Evolutionary conservation across 208 protist species (phyloP), one percentile per base, ranked within the genome.

Genomic region (Trypanosomatidae sp.): DNA sequence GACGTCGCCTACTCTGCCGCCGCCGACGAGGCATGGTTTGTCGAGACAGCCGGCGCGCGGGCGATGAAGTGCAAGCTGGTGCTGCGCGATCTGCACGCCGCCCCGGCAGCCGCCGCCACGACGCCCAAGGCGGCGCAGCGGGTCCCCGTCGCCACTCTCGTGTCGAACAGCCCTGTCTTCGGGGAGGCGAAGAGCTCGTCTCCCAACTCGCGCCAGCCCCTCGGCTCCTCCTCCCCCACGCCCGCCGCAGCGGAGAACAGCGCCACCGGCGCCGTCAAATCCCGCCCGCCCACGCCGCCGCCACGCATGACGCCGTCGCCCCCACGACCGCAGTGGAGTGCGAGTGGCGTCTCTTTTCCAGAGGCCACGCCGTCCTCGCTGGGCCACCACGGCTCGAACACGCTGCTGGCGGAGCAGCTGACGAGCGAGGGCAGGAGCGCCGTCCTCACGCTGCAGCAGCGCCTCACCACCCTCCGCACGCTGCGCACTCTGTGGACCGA

Each of bases 1-100:
- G 88, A 92, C 73, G 66, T 92, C 10, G 88, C 62, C 15, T 91
- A 91, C 80, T 77, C 85, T 55, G 75, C 81, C 33, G 81, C 86
- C 36, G 62, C 67, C 5, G 87, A 93, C 53, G 89, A 96, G 71
- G 84, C 79, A 8, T 88, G 81, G 82, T 92, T 91, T 69, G 86
- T 93, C 10, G 86, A 95, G 69, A 84, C 83, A 30, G 77, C 70
- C 41, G 82, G 90, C 15, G 50, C 79, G 10, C 77, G 80, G 25
- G 85, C 84, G 13, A 65, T 71, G 47, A 89, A 80, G 68, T 87
- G 81, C 25, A 82, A 83, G 66, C 58, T 89, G 33, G 71, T 72
- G 44, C 60, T 89, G 69, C 52, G 55, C 52, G 64, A 72, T 22
- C 39, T 62, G 36, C 1, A 50, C 19, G 49, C 36, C 10, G 9